Percentiles rank a stretch among this genome's conserved stretches.
These are phyloP conservation scores for Fraxinus paxiana DNA, from an alignment of 305 asterid species.

Conservation along the genomic window DNA sequence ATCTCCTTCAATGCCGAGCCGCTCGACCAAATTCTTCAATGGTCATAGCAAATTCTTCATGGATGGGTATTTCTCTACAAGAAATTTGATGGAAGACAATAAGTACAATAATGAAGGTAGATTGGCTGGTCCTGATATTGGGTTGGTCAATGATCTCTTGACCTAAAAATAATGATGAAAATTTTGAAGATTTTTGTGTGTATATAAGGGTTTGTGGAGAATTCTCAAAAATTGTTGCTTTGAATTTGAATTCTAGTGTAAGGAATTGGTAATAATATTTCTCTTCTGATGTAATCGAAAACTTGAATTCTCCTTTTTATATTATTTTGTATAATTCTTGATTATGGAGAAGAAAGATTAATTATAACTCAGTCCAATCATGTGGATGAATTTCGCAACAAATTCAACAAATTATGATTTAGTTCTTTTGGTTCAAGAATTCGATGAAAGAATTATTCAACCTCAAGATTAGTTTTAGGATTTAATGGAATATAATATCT, in stretches of 20 bases:
- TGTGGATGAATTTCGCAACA: background rate
- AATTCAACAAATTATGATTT: too few relatives aligned
- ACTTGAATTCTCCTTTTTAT: background rate
- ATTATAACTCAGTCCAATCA: background rate
- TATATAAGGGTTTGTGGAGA: constrained; percentile 7
- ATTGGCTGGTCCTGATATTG: constrained; percentile 65
- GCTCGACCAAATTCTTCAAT: constrained; percentile 14
- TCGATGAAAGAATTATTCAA: too few relatives aligned
- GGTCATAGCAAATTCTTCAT: constrained; percentile 20
- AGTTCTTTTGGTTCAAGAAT: too few relatives aligned
- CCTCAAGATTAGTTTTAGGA: too few relatives aligned
- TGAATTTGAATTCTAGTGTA: background rate
- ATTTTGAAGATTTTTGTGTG: constrained; percentile 18
- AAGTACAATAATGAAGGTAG: constrained; percentile 30
- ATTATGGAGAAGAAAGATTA: too few relatives aligned
- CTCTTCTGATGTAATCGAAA: background rate
- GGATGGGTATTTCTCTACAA: constrained; percentile 32
- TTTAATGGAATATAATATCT: too few relatives aligned
- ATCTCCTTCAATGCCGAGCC: constrained; percentile 53
- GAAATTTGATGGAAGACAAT: constrained; percentile 39
- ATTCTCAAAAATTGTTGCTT: constrained; percentile 15
- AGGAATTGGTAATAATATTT: background rate
- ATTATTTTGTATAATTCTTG: background rate
- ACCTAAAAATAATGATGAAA: constrained; percentile 30
- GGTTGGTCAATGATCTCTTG: constrained; percentile 77